Evolutionary conservation across 2,329 filamentous ascomycete genomes (phyloP).

Genomic region (Pseudomassariella vexata): DNA sequence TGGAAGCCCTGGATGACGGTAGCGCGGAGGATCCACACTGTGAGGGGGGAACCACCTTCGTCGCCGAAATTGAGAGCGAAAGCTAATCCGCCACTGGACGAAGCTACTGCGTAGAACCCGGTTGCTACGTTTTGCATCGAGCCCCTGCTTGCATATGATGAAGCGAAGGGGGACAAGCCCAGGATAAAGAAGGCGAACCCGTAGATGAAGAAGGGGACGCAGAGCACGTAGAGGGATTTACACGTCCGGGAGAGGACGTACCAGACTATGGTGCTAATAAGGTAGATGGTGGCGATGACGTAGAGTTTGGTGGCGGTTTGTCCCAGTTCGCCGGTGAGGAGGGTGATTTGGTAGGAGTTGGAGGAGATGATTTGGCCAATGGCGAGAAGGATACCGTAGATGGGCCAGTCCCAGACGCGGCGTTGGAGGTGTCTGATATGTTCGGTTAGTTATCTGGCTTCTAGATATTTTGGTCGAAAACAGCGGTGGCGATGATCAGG

Average conservation of each 20-base stretch:
- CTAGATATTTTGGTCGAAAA: too few relatives aligned
- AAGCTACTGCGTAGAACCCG: conserved; percentile 55
- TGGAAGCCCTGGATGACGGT: conserved; percentile 62
- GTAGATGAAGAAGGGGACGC: conserved; percentile 57
- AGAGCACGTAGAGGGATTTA: conserved; percentile 50
- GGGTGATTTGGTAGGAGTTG: conserved; percentile 62
- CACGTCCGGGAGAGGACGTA: conserved; percentile 55
- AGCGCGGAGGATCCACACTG: conserved; percentile 61
- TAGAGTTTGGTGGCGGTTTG: conserved; percentile 55
- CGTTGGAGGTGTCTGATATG: conserved; percentile 35
- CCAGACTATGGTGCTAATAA: conserved; percentile 53
- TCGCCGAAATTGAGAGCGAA: conserved; percentile 64
- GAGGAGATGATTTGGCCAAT: conserved; percentile 54
- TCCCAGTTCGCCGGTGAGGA: conserved; percentile 57
- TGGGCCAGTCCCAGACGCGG: conserved; percentile 57
- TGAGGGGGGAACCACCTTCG: conserved; percentile 54
- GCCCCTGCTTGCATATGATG: conserved; percentile 27
- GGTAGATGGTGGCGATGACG: conserved; percentile 53
- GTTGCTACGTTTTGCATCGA: conserved; percentile 58
- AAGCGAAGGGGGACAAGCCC: conserved; percentile 53
- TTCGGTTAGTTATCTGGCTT: too few relatives aligned
- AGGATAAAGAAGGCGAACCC: conserved; percentile 57
- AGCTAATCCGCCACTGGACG: conserved; percentile 57
- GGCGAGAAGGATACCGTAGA: conserved; percentile 57
- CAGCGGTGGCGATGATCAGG: too few relatives aligned